These are phyloP conservation scores for Auricularia heimuer DNA, from an alignment of 768 basidiomycete species.

Conservation along the genomic window DNA sequence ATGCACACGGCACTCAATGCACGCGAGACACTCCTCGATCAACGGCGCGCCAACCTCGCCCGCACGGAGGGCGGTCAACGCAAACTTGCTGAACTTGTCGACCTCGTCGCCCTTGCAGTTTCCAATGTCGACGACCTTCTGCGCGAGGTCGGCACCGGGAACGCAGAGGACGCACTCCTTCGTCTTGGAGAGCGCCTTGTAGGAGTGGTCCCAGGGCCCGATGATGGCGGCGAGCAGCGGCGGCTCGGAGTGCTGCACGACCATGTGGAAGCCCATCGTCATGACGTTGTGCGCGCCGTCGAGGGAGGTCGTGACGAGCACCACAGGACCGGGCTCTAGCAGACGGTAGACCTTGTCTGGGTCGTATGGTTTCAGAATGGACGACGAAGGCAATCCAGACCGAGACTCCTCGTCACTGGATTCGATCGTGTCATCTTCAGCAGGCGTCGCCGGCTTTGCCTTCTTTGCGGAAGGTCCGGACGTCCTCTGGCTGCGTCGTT, in stretches of 20 bases:
- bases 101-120: slow-evolving; percentile 1
- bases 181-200: slow-evolving; percentile 1
- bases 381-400: neutral
- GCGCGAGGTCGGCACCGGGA: slow-evolving; percentile 1
- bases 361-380: slow-evolving; percentile 1
- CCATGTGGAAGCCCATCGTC: slow-evolving; percentile 8
- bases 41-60: neutral
- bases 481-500: neutral
- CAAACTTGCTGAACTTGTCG: slow-evolving; percentile 3
- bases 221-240: neutral
- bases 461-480: neutral
- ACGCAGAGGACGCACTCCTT: slow-evolving; percentile 4
- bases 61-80: neutral
- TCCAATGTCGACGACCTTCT: slow-evolving; percentile 3
- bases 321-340: slow-evolving; percentile 1
- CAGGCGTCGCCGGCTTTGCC: neutral
- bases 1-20: slow-evolving; percentile 2
- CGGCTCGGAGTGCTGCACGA: slow-evolving; percentile 2
- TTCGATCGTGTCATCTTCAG: neutral
- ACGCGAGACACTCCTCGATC: slow-evolving; percentile 2
- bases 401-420: neutral
- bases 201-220: slow-evolving; percentile 5
- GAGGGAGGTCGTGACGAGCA: slow-evolving; percentile 4
- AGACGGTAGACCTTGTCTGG: slow-evolving; percentile 1
- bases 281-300: neutral